Percentiles rank a stretch among this genome's conserved stretches.
These are phyloP conservation scores for Hymenoscyphus repandus DNA, from an alignment of 2,329 filamentous ascomycete species.

Conservation along the genomic window DNA sequence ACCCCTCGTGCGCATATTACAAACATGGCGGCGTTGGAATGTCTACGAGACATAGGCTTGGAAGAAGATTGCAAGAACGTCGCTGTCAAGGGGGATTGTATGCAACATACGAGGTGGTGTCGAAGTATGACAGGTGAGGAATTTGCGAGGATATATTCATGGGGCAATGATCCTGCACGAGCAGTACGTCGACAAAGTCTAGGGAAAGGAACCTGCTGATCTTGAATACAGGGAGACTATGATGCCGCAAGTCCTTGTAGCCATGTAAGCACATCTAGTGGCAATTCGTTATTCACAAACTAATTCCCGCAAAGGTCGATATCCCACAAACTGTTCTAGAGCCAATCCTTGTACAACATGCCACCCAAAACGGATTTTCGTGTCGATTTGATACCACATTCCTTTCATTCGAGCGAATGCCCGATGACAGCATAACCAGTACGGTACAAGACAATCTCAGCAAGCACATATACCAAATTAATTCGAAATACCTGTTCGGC, in stretches of 20 bases:
- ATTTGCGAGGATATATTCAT: constrained; percentile 44
- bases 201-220: background rate
- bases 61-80: constrained; percentile 37
- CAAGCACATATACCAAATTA: constrained; percentile 38
- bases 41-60: constrained; percentile 46
- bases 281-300: background rate
- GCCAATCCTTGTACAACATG: constrained; percentile 40
- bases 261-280: constrained; percentile 15
- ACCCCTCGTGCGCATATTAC: constrained; percentile 57
- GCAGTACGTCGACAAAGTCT: constrained; percentile 30
- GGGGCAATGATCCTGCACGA: constrained; percentile 43
- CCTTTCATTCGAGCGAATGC: constrained; percentile 27
- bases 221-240: constrained; percentile 35
- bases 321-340: constrained; percentile 45
- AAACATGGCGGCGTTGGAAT: constrained; percentile 52
- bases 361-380: constrained; percentile 36
- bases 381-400: constrained; percentile 40
- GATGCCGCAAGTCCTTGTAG: constrained; percentile 38
- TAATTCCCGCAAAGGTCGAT: constrained; percentile 27
- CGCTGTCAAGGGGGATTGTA: constrained; percentile 36
- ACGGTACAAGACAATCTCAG: constrained; percentile 35
- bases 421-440: constrained; percentile 25
- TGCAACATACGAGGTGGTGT: constrained; percentile 49
- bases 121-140: constrained; percentile 48
- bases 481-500: constrained; percentile 53